Conservation (phyloP, 129 eudicot species). For the Sambucus nigra region DNA sequence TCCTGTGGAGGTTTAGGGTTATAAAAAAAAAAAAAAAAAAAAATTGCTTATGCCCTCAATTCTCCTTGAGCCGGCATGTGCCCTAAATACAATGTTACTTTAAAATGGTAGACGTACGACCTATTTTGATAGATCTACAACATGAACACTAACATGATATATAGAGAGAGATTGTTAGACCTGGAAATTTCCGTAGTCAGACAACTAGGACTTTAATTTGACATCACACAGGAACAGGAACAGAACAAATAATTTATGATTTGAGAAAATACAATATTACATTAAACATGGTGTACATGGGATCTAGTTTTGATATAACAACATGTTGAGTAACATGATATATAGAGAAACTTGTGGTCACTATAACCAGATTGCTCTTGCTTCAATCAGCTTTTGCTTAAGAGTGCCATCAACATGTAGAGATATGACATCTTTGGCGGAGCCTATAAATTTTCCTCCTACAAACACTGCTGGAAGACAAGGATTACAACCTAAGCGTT, state of each 20-base stretch:
- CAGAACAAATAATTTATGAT: too few species aligned
- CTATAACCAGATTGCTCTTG: slow-evolving; percentile 75
- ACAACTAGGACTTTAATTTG: too few species aligned
- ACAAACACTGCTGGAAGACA: slow-evolving; percentile 81
- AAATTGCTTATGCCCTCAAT: too few species aligned
- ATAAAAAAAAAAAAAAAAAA: too few species aligned
- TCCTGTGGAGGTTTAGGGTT: too few species aligned
- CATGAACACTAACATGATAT: too few species aligned
- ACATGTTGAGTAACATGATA: background rate
- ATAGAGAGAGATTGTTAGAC: too few species aligned
- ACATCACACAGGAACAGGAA: too few species aligned
- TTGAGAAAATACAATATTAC: background rate
- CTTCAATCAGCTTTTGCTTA: slow-evolving; percentile 65
- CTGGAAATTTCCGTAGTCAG: too few species aligned
- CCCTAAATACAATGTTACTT: background rate
- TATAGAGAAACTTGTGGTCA: background rate
- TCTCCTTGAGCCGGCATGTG: background rate
- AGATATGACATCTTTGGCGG: slow-evolving; percentile 63
- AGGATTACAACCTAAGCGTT: slow-evolving; percentile 67
- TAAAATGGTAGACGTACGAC: too few species aligned
- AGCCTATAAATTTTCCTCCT: slow-evolving; percentile 76
- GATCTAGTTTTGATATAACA: slow-evolving; percentile 8
- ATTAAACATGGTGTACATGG: slow-evolving; percentile 18
- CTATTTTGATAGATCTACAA: too few species aligned
- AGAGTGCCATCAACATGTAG: slow-evolving; percentile 75